Conservation (phyloP, 2,329 filamentous ascomycete species). For the Pyrenophora tritici-repentis region DNA sequence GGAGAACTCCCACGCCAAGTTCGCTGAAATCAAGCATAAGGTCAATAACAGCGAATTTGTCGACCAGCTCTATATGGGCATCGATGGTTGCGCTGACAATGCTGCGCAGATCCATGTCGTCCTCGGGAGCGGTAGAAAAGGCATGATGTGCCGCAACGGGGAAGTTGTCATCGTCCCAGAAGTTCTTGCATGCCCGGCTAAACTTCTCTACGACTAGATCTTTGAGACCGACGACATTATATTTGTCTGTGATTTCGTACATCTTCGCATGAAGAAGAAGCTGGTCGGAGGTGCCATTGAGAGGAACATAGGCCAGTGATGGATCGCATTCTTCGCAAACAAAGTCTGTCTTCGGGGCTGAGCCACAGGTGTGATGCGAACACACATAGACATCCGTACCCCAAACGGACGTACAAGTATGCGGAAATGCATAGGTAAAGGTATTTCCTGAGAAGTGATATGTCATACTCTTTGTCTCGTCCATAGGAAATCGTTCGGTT, state of each 20-base stretch:
- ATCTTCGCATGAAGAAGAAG: not conserved
- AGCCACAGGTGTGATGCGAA: no score
- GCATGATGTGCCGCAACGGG: not conserved
- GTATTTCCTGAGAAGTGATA: no score
- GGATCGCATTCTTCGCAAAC: no score
- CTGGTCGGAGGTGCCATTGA: not conserved
- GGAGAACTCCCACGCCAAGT: not conserved
- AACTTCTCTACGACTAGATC: not conserved
- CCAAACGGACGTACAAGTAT: no score
- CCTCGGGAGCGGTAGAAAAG: not conserved
- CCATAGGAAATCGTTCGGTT: no score
- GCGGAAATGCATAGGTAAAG: no score
- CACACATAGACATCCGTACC: no score
- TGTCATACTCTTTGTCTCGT: no score
- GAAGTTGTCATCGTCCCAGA: not conserved
- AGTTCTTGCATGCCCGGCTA: not conserved
- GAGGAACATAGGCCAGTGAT: no score
- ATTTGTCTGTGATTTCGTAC: constrained; percentile 7
- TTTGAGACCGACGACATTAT: not conserved
- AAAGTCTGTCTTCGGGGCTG: no score
- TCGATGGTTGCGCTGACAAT: fast-evolving
- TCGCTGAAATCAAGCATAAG: not conserved
- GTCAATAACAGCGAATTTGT: not conserved
- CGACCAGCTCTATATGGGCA: not conserved
- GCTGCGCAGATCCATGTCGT: not conserved